These are phyloP conservation scores for Podaxis pistillaris DNA, from an alignment of 768 basidiomycete species.

Conservation along the genomic window DNA sequence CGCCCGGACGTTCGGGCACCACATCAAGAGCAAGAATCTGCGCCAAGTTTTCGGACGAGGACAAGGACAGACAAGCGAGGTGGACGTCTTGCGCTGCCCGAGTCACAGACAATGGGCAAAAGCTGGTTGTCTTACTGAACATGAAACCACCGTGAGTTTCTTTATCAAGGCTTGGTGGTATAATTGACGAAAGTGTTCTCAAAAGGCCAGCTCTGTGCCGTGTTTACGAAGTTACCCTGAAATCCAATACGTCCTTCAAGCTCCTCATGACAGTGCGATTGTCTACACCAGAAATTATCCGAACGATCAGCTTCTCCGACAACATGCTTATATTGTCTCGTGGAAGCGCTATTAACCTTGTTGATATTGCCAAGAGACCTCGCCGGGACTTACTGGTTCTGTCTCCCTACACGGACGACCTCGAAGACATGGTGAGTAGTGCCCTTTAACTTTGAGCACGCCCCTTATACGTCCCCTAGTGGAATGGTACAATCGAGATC, in stretches of 20 bases:
- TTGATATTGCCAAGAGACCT: slow-evolving; percentile 4
- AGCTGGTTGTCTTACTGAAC: slow-evolving; percentile 10
- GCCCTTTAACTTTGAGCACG: background rate
- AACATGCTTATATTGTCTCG: slow-evolving; percentile 14
- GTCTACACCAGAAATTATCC: slow-evolving; percentile 1
- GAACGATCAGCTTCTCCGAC: slow-evolving; percentile 3
- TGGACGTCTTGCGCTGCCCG: slow-evolving; percentile 4
- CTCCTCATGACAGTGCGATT: slow-evolving; percentile 2
- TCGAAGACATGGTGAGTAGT: slow-evolving; percentile 34
- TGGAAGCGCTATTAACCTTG: slow-evolving; percentile 11
- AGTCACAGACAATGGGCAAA: slow-evolving; percentile 5
- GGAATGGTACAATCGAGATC: slow-evolving; percentile 40
- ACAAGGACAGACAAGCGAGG: background rate
- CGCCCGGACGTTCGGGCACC: slow-evolving; percentile 10
- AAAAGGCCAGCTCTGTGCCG: background rate
- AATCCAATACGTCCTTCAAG: slow-evolving; percentile 4
- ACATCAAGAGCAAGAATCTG: slow-evolving; percentile 11
- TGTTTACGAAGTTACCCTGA: slow-evolving; percentile 10
- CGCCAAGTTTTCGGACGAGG: slow-evolving; percentile 10
- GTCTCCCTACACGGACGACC: slow-evolving; percentile 24
- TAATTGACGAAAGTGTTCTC: background rate
- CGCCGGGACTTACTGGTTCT: slow-evolving; percentile 4
- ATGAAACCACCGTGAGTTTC: slow-evolving; percentile 1
- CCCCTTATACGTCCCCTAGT: slow-evolving; percentile 24
- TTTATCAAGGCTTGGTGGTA: too few species aligned